Percentiles rank a stretch among this genome's conserved stretches.
These are phyloP conservation scores for Lipomyces oligophaga DNA, from an alignment of 805 yeast species.

Conservation along the genomic window DNA sequence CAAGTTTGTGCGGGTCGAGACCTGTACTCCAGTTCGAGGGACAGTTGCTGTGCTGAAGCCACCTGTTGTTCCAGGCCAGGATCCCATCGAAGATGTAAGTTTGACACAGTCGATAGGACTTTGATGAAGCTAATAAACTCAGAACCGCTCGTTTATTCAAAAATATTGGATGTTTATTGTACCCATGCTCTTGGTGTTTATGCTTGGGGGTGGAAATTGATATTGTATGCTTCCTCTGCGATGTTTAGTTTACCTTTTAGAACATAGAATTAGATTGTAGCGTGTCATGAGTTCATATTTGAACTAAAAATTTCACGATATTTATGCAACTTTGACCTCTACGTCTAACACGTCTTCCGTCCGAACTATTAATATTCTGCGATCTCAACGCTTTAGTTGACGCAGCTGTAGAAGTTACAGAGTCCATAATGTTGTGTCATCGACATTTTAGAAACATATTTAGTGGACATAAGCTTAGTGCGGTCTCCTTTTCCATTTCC, in stretches of 20 bases:
- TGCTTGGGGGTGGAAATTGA: constrained; percentile 29
- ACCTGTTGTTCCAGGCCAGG: constrained; percentile 8
- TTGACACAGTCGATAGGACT: background rate
- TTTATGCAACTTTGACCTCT: too few species aligned
- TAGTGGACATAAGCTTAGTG: too few species aligned
- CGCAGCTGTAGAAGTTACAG: too few species aligned
- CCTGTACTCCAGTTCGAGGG: constrained; percentile 7
- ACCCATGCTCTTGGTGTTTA: constrained; percentile 21
- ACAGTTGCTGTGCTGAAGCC: constrained; percentile 15
- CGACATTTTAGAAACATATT: too few species aligned
- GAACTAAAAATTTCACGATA: too few species aligned
- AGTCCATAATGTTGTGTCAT: too few species aligned
- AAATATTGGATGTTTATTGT: constrained; percentile 29
- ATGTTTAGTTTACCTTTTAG: background rate
- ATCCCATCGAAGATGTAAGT: constrained; percentile 2
- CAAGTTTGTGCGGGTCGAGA: too few species aligned
- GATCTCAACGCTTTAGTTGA: too few species aligned
- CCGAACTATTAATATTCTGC: too few species aligned
- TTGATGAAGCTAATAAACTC: background rate
- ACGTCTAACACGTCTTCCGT: too few species aligned
- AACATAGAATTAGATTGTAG: background rate
- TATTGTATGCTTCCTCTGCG: background rate
- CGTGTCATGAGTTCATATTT: too few species aligned
- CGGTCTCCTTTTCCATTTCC: too few species aligned
- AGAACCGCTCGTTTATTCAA: constrained; percentile 25